Evolutionary conservation across 2,329 filamentous ascomycete genomes (phyloP), one percentile per base, ranked within the genome.

Genomic region (Colletotrichum chrysophilum): DNA sequence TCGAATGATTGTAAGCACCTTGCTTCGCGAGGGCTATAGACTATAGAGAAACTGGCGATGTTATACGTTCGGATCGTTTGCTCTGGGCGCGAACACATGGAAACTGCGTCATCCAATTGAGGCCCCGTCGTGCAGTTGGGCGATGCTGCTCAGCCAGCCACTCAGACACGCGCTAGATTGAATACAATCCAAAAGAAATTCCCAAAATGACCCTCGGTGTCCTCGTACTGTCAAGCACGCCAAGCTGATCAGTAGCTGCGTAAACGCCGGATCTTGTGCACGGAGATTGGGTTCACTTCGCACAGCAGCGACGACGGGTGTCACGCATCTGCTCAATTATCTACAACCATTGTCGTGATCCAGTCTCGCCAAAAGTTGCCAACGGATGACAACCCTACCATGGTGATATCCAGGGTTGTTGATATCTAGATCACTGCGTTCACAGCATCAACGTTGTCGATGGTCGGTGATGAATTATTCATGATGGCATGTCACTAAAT

Each of bases 1-100:
- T 94, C 86, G 89, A 90, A 32, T 87, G 86, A 81, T 79, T 36
- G 7, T 58, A 6, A 18, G 14, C 18, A 30, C 9, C 34, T 10
- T 14, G 24, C 28, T 38, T 58, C 26, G 66, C 48, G 66, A 32
- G 32, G 61, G 52, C 9, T 30, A 12, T 34, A 62, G 26, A 55
- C 12, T 64, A 18, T 16, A 28, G 43, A 48, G 21, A 32, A 55
- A 21, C 10, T 13, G 32, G 24, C 36, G 24, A 43, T 18, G 24
- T 18, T 62, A n/a, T 26, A 12, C 24, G n/a, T 24, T 28, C 61
- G 21, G 34, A 38, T 36, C 21, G 32, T 43, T 21, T 26, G n/a
- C 21, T 65, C 28, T 34, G 32, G 14, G n/a, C 26, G n/a, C n/a
- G n/a, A 36, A 12, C 7, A n/a, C 14, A 14, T 24, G 21, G 38